Conservation (phyloP, 164 flowering plant genomes). For the Berberis thunbergii region DNA sequence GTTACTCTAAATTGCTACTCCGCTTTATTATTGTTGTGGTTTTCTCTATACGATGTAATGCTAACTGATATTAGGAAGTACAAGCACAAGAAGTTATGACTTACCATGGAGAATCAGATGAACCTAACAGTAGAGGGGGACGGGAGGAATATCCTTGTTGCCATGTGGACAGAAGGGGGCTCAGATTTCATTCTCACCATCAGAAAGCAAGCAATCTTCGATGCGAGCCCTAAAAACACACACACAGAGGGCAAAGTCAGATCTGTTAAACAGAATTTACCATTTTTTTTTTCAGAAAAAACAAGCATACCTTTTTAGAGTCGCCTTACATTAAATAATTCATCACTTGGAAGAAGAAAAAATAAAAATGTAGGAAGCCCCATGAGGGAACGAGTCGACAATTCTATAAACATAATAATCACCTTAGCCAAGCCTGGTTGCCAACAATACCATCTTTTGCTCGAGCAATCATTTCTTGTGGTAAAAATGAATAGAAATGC, state of each 20-base stretch:
- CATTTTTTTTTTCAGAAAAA: background rate
- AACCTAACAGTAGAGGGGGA: too few relatives aligned
- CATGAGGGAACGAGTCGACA: background rate
- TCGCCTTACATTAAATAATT: background rate
- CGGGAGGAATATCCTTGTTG: background rate
- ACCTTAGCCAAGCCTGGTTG: slow-evolving; percentile 46
- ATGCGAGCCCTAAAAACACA: slow-evolving; percentile 61
- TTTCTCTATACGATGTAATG: too few relatives aligned
- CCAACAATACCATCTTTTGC: slow-evolving; percentile 19
- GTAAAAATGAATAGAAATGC: slow-evolving; percentile 54
- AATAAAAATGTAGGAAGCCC: background rate
- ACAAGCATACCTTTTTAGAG: background rate
- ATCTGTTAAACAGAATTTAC: background rate
- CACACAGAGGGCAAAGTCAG: background rate
- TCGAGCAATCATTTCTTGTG: slow-evolving; percentile 33
- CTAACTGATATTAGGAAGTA: too few relatives aligned
- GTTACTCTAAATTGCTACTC: too few relatives aligned
- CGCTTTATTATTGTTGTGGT: too few relatives aligned
- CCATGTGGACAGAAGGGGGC: background rate
- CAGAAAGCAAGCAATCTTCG: slow-evolving; percentile 71
- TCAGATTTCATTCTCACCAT: slow-evolving; percentile 47
- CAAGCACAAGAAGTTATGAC: too few relatives aligned
- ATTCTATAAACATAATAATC: slow-evolving; percentile 12
- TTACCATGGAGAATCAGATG: too few relatives aligned
- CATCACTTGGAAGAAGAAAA: background rate